Conservation (phyloP, 2,329 filamentous ascomycete genomes). For the Curvularia sp. region DNA sequence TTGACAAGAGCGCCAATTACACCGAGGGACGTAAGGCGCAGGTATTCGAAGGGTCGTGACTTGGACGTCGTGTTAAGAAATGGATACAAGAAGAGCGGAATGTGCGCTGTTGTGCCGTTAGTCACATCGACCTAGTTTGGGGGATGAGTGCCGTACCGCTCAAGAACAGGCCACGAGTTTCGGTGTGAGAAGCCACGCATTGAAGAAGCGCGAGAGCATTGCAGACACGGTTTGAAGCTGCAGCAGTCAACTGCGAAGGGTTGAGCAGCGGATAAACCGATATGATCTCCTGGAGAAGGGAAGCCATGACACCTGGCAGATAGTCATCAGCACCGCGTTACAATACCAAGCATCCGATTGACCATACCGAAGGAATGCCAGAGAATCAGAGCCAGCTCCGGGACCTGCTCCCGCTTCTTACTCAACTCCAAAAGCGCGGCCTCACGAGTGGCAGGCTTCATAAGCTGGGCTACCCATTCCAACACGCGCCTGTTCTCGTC, state of each 20-base stretch:
- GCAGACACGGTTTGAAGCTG: slow-evolving; percentile 96
- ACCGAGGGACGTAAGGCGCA: slow-evolving; percentile 91
- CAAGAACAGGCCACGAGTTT: slow-evolving; percentile 90
- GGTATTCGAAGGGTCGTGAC: slow-evolving; percentile 95
- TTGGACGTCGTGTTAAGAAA: slow-evolving; percentile 99
- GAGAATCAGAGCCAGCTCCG: slow-evolving; percentile 91
- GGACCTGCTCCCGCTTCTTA: slow-evolving; percentile 98
- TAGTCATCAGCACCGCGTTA: slow-evolving; percentile 25
- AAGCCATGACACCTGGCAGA: slow-evolving; percentile 89
- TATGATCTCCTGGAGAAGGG: slow-evolving; percentile 96
- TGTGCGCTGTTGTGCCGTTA: slow-evolving; percentile 72
- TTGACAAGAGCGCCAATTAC: slow-evolving; percentile 98
- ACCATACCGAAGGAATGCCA: slow-evolving; percentile 94
- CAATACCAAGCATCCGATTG: too few species aligned
- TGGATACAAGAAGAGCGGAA: slow-evolving; percentile 95
- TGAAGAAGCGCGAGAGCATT: slow-evolving; percentile 95
- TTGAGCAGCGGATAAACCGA: slow-evolving; percentile 97
- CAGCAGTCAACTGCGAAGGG: slow-evolving; percentile 93
- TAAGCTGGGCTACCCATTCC: slow-evolving; percentile 87
- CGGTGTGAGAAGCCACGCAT: slow-evolving; percentile 96
- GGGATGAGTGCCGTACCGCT: slow-evolving; percentile 68
- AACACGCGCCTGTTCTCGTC: slow-evolving; percentile 95
- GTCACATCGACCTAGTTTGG: slow-evolving; percentile 5
- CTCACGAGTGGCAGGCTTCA: slow-evolving; percentile 87
- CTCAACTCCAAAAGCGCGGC: slow-evolving; percentile 92